Percentiles rank a stretch among this genome's conserved stretches.
These are phyloP conservation scores for Sporothrix phasma DNA, from an alignment of 2,329 filamentous ascomycete genomes.

Conservation along the genomic window DNA sequence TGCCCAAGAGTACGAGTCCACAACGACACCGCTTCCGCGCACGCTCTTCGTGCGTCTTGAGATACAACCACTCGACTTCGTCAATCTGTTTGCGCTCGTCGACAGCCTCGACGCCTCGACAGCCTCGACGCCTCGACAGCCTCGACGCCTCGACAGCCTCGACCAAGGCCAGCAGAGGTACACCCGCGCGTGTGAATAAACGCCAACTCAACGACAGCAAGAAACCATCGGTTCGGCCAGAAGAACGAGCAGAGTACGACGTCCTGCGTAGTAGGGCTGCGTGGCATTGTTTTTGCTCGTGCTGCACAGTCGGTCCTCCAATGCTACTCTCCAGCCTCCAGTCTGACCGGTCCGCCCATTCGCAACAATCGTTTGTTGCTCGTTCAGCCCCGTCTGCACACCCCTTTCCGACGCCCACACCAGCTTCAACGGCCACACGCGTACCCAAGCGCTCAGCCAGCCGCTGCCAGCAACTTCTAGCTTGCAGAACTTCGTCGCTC, in stretches of 20 bases:
- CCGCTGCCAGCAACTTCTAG: neutral
- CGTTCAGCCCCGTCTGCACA: constrained; percentile 1
- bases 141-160: too few relatives aligned
- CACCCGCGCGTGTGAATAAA: too few relatives aligned
- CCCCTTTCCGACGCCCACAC: neutral
- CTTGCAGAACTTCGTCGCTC: neutral
- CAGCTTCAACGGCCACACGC: neutral
- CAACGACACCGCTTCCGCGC: neutral
- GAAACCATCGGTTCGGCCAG: too few relatives aligned
- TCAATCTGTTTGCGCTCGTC: neutral
- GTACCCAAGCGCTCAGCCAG: neutral
- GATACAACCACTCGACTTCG: neutral
- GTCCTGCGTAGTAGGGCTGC: too few relatives aligned
- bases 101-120: too few relatives aligned
- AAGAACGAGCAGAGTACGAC: too few relatives aligned
- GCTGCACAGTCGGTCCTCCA: neutral
- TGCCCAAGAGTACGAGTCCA: neutral
- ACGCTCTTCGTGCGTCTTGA: constrained; percentile 6
- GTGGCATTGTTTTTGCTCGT: too few relatives aligned
- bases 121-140: too few relatives aligned
- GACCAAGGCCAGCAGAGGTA: too few relatives aligned
- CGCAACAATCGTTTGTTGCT: neutral
- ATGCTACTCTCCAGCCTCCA: neutral
- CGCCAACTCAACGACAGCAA: neutral
- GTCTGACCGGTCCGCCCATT: neutral